Evolutionary conservation across 2,329 filamentous ascomycete genomes (phyloP).

Genomic region (Claviceps arundinis): DNA sequence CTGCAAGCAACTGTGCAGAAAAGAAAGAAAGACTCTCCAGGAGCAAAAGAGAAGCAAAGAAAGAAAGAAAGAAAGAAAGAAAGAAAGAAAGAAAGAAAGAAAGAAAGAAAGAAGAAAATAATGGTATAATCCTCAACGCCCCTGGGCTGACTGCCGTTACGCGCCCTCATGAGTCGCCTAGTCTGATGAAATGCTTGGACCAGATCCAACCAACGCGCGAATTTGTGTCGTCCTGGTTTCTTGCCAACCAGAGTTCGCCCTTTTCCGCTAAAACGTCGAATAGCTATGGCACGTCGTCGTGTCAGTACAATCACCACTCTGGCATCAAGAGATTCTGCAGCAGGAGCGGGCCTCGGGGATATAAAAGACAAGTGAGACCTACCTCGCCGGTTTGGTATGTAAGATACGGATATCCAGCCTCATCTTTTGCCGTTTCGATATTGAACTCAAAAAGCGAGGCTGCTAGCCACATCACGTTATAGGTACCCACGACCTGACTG

Average conservation of each 20-base stretch:
- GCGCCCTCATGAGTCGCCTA: slow-evolving; percentile 33
- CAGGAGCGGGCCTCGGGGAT: too few relatives aligned
- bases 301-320: background rate
- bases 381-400: slow-evolving; percentile 91
- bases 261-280: slow-evolving; percentile 93
- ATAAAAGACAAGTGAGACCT: slow-evolving; percentile 15
- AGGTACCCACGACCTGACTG: slow-evolving; percentile 38
- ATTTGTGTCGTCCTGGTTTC: slow-evolving; percentile 82
- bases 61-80: background rate
- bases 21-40: background rate
- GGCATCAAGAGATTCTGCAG: background rate
- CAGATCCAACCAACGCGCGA: slow-evolving; percentile 91
- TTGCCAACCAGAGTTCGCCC: slow-evolving; percentile 92
- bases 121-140: too few relatives aligned
- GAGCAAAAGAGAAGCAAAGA: background rate
- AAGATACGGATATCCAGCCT: slow-evolving; percentile 90
- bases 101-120: background rate
- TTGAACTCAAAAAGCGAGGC: slow-evolving; percentile 96
- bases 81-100: background rate
- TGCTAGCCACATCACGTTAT: slow-evolving; percentile 75
- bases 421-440: slow-evolving; percentile 80
- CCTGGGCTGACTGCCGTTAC: background rate
- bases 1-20: background rate
- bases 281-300: slow-evolving; percentile 35
- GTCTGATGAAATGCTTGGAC: slow-evolving; percentile 88